Conservation (phyloP, 2,329 filamentous ascomycete species). For the Pseudocercospora macadamiae region DNA sequence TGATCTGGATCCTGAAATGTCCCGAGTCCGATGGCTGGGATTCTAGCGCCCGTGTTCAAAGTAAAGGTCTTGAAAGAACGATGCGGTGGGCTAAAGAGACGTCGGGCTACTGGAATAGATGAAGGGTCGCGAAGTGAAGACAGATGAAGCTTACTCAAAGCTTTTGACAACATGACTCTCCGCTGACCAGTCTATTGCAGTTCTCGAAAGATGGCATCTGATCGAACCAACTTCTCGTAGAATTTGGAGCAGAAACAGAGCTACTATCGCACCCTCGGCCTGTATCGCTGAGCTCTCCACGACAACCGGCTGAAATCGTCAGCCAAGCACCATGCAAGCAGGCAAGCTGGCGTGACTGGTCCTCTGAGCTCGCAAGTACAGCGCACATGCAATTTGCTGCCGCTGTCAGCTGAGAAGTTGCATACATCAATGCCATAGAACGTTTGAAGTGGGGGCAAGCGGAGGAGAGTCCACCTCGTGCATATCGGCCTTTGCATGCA, state of each 20-base stretch:
- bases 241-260: background rate
- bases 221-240: background rate
- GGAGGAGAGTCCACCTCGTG: constrained; percentile 3
- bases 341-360: background rate
- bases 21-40: constrained; percentile 37
- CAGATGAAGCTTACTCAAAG: background rate
- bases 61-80: constrained; percentile 51
- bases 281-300: too few relatives aligned
- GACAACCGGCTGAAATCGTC: too few relatives aligned
- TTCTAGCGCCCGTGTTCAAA: background rate
- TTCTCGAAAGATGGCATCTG: too few relatives aligned
- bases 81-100: constrained; percentile 55
- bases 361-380: background rate
- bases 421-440: background rate
- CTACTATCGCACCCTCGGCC: too few relatives aligned
- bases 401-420: background rate
- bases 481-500: background rate
- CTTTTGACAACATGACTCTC: background rate
- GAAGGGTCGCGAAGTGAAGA: background rate
- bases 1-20: constrained; percentile 45
- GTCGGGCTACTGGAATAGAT: constrained; percentile 31
- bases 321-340: background rate
- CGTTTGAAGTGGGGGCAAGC: background rate
- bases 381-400: background rate
- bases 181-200: too few relatives aligned